These are phyloP conservation scores for Suillus decipiens DNA, from an alignment of 768 basidiomycete genomes.

Conservation along the genomic window DNA sequence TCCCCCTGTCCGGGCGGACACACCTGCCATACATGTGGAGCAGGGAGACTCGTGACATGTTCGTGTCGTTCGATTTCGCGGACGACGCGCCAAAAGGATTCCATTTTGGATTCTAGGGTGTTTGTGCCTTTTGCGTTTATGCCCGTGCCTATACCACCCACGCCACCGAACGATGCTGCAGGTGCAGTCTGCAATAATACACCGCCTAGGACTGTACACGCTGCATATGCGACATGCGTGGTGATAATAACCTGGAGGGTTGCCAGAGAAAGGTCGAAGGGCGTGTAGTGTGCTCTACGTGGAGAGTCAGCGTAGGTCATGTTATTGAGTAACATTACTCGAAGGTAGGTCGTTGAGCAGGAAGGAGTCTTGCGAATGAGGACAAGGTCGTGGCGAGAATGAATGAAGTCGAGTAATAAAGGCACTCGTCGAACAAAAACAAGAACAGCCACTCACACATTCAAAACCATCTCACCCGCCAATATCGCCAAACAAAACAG, in stretches of 20 bases:
- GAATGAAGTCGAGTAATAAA: slow-evolving; percentile 4
- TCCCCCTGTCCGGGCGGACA: slow-evolving; percentile 41
- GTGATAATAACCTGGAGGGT: slow-evolving; percentile 75
- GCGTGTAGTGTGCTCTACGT: slow-evolving; percentile 54
- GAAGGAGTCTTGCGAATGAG: slow-evolving; percentile 1
- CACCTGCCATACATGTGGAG: slow-evolving; percentile 90
- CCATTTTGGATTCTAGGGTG: slow-evolving; percentile 64
- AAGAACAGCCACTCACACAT: slow-evolving; percentile 48
- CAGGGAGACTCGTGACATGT: slow-evolving; percentile 77
- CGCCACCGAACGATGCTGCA: slow-evolving; percentile 18
- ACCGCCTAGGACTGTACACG: slow-evolving; percentile 80
- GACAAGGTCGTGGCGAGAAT: background rate
- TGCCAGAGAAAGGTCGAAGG: slow-evolving; percentile 86
- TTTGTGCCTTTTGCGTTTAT: slow-evolving; percentile 7
- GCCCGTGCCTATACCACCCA: background rate
- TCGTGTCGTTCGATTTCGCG: slow-evolving; percentile 89
- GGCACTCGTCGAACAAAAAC: background rate
- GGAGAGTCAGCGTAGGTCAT: background rate
- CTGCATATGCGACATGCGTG: slow-evolving; percentile 81
- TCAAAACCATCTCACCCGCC: slow-evolving; percentile 50
- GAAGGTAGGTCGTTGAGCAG: background rate
- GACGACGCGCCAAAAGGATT: slow-evolving; percentile 76
- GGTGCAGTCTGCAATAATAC: slow-evolving; percentile 92
- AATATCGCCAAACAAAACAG: slow-evolving; percentile 58
- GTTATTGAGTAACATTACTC: background rate